phyloP scores from a whole-genome alignment of 257 asterid genomes.

The Primulina huaijiensis region DNA sequence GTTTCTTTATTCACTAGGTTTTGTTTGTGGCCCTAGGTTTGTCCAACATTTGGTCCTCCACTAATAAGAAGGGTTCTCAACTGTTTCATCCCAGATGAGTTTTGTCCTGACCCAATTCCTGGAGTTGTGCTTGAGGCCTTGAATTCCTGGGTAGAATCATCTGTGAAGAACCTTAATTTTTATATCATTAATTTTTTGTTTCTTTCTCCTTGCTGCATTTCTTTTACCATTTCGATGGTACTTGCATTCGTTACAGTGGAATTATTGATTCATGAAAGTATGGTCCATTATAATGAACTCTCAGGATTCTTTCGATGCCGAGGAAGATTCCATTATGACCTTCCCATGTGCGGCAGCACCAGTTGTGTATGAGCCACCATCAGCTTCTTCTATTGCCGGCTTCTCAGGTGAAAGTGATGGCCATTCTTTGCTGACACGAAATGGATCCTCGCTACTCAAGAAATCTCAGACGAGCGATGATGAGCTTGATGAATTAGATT shows the following conservation, averaged over 20 bases:
- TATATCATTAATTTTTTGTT: neutral
- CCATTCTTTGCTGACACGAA: conserved; percentile 43
- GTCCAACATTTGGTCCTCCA: conserved; percentile 63
- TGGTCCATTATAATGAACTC: conserved; percentile 11
- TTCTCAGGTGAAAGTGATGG: conserved; percentile 40
- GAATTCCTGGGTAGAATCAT: conserved; percentile 52
- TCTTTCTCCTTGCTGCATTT: neutral
- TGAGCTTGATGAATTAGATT: conserved; percentile 64
- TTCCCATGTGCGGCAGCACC: conserved; percentile 67
- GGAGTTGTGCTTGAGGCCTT: conserved; percentile 64
- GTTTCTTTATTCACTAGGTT: conserved; percentile 12
- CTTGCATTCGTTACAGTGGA: neutral
- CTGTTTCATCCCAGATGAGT: conserved; percentile 69
- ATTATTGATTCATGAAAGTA: conserved; percentile 2
- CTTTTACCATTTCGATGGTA: neutral
- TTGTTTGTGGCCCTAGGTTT: conserved; percentile 42
- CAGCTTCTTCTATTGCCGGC: conserved; percentile 36
- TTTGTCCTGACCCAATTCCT: conserved; percentile 73
- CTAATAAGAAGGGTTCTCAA: conserved; percentile 64
- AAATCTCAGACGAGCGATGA: conserved; percentile 77
- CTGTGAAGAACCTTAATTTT: conserved; percentile 2
- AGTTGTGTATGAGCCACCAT: conserved; percentile 51
- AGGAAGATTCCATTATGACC: conserved; percentile 42
- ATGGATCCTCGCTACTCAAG: conserved; percentile 53
- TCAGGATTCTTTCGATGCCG: conserved; percentile 47